These are phyloP conservation scores for Rhododendron mucronatum DNA, from an alignment of 148 eudicot species.

Conservation along the genomic window DNA sequence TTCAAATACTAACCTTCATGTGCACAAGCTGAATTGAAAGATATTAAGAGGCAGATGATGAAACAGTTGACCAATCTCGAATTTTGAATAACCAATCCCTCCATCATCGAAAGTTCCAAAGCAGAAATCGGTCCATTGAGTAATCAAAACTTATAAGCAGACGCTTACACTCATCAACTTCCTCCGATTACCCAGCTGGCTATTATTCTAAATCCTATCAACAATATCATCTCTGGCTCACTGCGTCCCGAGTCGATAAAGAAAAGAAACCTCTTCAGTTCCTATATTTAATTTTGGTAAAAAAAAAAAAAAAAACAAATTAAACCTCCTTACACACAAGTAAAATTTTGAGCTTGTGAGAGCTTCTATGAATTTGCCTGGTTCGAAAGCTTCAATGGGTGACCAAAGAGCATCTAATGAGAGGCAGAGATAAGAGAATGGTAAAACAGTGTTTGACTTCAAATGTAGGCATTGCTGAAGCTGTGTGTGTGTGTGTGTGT, in stretches of 20 bases:
- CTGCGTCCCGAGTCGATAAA: not conserved
- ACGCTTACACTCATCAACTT: not conserved
- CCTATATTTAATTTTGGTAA: not conserved
- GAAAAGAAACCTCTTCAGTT: not conserved
- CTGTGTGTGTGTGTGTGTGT: conserved; percentile 4
- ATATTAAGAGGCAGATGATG: conserved; percentile 25
- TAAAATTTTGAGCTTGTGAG: not conserved
- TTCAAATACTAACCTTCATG: conserved; percentile 34
- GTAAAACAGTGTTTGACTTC: conserved; percentile 33
- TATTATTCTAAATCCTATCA: conserved; percentile 9
- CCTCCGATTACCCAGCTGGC: not conserved
- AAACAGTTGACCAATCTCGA: conserved; percentile 18
- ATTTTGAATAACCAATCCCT: conserved; percentile 16
- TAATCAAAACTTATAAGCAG: conserved; percentile 17
- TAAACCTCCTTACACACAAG: no score
- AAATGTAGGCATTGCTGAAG: conserved; percentile 16
- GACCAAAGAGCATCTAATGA: conserved; percentile 18
- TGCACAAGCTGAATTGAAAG: conserved; percentile 19
- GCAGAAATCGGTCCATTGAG: conserved; percentile 26
- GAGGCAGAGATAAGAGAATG: conserved; percentile 9
- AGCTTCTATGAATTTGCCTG: not conserved
- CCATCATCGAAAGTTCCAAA: conserved; percentile 33
- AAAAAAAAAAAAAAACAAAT: no score
- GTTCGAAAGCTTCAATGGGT: not conserved
- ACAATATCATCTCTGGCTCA: not conserved